Evolutionary conservation across 768 basidiomycete genomes (phyloP), one percentile per base, ranked within the genome.

Genomic region (Dioszegia aurantiaca): DNA sequence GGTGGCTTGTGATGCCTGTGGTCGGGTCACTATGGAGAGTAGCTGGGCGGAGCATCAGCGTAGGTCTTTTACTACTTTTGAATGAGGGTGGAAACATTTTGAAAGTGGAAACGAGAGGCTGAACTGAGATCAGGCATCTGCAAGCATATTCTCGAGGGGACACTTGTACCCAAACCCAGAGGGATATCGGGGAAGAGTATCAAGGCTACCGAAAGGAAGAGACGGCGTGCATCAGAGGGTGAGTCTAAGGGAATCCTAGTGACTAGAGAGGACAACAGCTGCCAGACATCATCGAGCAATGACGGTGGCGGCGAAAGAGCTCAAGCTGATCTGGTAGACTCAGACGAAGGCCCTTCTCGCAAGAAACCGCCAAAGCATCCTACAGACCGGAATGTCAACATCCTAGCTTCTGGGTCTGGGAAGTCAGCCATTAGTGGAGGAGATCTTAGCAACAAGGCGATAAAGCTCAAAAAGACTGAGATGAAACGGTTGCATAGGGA

Each of bases 401-500:
- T 21, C 4, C 41, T 23, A 37, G 48, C n/a, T n/a, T 19, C 14
- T 47, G 26, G 4, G 45, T n/a, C 46, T 27, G 42, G 21, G 26
- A 54, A 21, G 26, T 42, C 51, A 42, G 21, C 37, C 33, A 42
- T 55, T 27, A 54, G 33, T 33, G 51, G 56, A 33, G 55, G 58
- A 42, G 60, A 55, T 36, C 42, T 36, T 36, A 51, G 27, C 19
- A 36, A 10, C 9, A 33, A 53, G 39, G 48, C 51, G 14, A 12
- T 21, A 19, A 53, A 53, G 39, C 52, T 64, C 42, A 71, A 72
- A 62, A 77, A 77, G 59, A 69, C 58, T 44, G 78, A 78, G 66
- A 91, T 90, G 70, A 89, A 90, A 60, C 89, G 87, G 70, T 84
- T 84, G 17, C 87, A 90, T n/a, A 83, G 83, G 30, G 85, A 84